Evolutionary conservation across 2,329 filamentous ascomycete species (phyloP).

Genomic region (Cephalotrichum gorgonifer): DNA sequence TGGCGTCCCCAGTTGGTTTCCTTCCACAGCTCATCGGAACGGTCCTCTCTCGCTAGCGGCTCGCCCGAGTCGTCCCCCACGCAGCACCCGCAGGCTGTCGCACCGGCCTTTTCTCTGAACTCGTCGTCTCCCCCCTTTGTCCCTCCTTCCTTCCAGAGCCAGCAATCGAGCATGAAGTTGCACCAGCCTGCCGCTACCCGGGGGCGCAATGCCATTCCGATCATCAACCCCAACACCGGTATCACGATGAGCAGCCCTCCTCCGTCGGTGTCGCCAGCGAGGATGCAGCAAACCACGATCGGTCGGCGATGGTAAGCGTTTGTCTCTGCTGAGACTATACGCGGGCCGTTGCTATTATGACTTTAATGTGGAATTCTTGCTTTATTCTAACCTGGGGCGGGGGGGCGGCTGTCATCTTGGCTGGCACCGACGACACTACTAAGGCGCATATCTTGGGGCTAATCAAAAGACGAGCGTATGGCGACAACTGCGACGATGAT

Average conservation of each 20-base stretch:
- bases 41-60: slow-evolving; percentile 87
- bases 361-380: slow-evolving; percentile 1
- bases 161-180: slow-evolving; percentile 61
- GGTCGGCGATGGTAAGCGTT: slow-evolving; percentile 41
- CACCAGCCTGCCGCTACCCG: slow-evolving; percentile 87
- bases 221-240: slow-evolving; percentile 91
- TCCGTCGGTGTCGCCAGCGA: slow-evolving; percentile 53
- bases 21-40: slow-evolving; percentile 86
- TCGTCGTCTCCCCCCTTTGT: slow-evolving; percentile 56
- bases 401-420: slow-evolving; percentile 3
- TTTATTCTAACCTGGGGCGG: slow-evolving; percentile 2
- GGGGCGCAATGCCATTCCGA: slow-evolving; percentile 89
- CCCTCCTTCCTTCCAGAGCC: slow-evolving; percentile 55
- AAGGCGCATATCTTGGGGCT: not conserved
- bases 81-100: slow-evolving; percentile 72
- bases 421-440: slow-evolving; percentile 3
- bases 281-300: slow-evolving; percentile 43
- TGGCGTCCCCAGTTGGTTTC: slow-evolving; percentile 62
- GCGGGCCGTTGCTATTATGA: slow-evolving; percentile 2
- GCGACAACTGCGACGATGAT: slow-evolving; percentile 1
- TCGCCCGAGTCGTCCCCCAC: slow-evolving; percentile 87
- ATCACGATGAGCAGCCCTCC: slow-evolving; percentile 83
- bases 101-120: slow-evolving; percentile 66
- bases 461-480: not conserved
- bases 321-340: not conserved